Evolutionary conservation across 305 asterid genomes (phyloP), one percentile per base, ranked within the genome.

Genomic region (Fraxinus floribunda): DNA sequence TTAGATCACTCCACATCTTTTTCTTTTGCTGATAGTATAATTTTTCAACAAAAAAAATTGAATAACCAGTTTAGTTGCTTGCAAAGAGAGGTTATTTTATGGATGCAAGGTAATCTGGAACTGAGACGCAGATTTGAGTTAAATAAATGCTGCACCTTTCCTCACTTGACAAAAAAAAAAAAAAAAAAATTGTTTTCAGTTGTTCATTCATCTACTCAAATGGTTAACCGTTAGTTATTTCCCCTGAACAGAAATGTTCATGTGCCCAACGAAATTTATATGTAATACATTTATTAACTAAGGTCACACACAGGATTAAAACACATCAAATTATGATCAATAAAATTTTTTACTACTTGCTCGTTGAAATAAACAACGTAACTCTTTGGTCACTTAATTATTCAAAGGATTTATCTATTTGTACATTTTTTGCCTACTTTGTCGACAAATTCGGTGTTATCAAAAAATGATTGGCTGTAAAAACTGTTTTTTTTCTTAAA

Each of bases 1-100:
- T 78, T 39, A 93, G 78, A 88, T 93, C 97, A 24, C 2, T 36
- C 91, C 89, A 87, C 94, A 93, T 90, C 57, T 60, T 20, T 0
- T 0, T 26, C 29, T 16, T 60, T 52, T 66, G 66, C 10, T 2
- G 66, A 55, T n/a, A 0, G 66, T 55, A 55, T 55, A 55, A 55
- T 55, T 55, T 55, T 55, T 24, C n/a, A 15, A 7, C 15, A 20
- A 60, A 18, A 60, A 18, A 20, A n/a, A 38, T 60, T 22, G 64
- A 55, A 16, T n/a, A 55, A n/a, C 20, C 6, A 1, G 24, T 20
- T 55, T 55, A 55, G 9, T 6, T n/a, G 1, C 11, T n/a, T 0
- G 10, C 10, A 55, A 15, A 5, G 66, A 55, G 66, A 55, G 4
- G 16, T 44, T 55, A 6, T n/a, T 5, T 5, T 55, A 6, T n/a